Conservation (phyloP, 1,139 yeast genomes). For the Yamadazyma aaseri region DNA sequence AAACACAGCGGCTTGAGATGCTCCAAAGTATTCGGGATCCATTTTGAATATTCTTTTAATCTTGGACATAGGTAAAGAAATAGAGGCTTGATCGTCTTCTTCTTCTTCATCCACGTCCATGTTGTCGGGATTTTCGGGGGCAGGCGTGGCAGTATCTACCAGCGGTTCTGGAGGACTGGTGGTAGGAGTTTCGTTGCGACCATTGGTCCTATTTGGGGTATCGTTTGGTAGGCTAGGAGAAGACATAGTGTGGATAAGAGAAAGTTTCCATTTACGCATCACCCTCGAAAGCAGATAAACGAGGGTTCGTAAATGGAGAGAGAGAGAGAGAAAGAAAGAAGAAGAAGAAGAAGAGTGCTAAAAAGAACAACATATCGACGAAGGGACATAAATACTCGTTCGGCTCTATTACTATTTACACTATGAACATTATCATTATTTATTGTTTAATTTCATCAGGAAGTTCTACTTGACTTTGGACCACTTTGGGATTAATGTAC, state of each 20-base stretch:
- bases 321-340: no score
- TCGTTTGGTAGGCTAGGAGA: conserved; percentile 8
- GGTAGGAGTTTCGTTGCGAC: conserved; percentile 15
- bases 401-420: neutral
- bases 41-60: conserved; percentile 80
- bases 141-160: conserved; percentile 9
- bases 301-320: no score
- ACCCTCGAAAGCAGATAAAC: no score
- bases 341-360: no score
- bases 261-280: conserved; percentile 6
- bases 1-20: conserved; percentile 77
- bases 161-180: conserved; percentile 19
- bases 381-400: no score
- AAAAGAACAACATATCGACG: no score
- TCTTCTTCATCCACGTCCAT: conserved; percentile 20
- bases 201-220: neutral
- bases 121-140: conserved; percentile 9
- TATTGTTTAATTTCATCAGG: conserved; percentile 12
- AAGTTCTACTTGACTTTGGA: conserved; percentile 8
- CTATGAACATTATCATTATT: conserved; percentile 7
- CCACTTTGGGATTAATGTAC: conserved; percentile 24
- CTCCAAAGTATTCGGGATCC: conserved; percentile 78
- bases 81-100: conserved; percentile 19
- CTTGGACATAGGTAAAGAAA: conserved; percentile 69
- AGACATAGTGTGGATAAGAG: conserved; percentile 10